Evolutionary conservation across 108 stramenopile species (phyloP), one percentile per base, ranked within the genome.

Genomic region (Fragilariopsis cylindrus): DNA sequence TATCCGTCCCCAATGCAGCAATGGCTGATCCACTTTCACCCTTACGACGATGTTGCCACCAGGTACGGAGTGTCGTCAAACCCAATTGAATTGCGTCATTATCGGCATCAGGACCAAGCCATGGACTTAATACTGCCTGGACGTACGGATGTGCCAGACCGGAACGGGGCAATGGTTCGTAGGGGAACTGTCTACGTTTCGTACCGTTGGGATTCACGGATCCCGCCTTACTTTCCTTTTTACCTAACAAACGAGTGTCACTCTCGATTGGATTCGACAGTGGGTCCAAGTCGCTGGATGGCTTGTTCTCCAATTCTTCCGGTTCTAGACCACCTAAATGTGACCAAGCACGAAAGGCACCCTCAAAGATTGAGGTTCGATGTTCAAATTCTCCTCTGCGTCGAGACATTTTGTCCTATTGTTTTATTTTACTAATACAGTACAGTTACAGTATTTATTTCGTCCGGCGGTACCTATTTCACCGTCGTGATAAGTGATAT

Each of bases 41-140:
- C 85, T 95, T 95, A 53, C 94, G 92, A 56, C 94, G 90, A 77
- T 95, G 94, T 75, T 95, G 94, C 94, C 94, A 95, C 94, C 94
- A 95, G 3, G 94, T 95, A 8, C 94, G 80, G 4, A 95, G 78
- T 3, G 94, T 92, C 30, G 92, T 95, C 13, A 95, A 76, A 48
- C 94, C 94, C 53, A 95, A 70, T 71, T 90, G 90, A 68, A 92
- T 95, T 68, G 91, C 94, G 66, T 95, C 92, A 62, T 90, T 87
- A 70, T 95, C 92, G 49, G 94, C 94, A 73, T 95, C 92, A 4
- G 94, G 89, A 19, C 94, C 94, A 9, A 95, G 78, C 94, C 94
- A 95, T 42, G 94, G 94, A 72, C 85, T 88, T 30, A 95, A 81
- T 58, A 95, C 92, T 41, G 94, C 94, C 74, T 95, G 94, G 7